phyloP scores from a whole-genome alignment of 2,329 filamentous ascomycete genomes.

The Colletotrichum noveboracense region DNA sequence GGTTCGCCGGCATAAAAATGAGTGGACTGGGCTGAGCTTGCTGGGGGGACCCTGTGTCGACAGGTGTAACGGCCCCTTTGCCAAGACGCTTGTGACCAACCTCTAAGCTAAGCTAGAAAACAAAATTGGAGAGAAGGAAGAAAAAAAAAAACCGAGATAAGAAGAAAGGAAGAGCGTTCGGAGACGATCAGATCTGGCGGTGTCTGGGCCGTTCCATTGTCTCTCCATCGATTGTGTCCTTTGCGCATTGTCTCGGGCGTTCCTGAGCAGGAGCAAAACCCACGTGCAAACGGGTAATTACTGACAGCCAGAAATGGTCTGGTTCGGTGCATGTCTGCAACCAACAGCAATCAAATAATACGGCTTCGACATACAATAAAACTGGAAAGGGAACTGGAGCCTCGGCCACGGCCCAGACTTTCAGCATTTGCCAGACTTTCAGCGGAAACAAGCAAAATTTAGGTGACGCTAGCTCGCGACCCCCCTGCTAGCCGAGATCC shows the following conservation, averaged over 20 bases:
- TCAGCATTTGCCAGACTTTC: not conserved
- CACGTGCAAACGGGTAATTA: not conserved
- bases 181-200: not conserved
- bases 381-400: not conserved
- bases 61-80: not conserved
- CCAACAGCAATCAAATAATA: not conserved
- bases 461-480: not conserved
- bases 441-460: constrained; percentile 4
- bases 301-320: not conserved
- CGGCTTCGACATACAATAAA: not conserved
- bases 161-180: not conserved
- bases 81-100: constrained; percentile 5
- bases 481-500: not conserved
- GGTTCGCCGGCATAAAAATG: not conserved
- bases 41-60: not conserved
- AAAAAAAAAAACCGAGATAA: not conserved
- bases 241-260: not conserved
- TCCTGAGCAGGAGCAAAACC: not conserved
- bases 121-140: not conserved
- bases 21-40: not conserved
- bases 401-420: not conserved
- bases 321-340: not conserved
- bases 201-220: not conserved
- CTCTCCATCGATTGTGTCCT: not conserved
- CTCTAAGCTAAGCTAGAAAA: not conserved